phyloP scores from a whole-genome alignment of 106 monocot species.

The Alisma plantagoaquatica region DNA sequence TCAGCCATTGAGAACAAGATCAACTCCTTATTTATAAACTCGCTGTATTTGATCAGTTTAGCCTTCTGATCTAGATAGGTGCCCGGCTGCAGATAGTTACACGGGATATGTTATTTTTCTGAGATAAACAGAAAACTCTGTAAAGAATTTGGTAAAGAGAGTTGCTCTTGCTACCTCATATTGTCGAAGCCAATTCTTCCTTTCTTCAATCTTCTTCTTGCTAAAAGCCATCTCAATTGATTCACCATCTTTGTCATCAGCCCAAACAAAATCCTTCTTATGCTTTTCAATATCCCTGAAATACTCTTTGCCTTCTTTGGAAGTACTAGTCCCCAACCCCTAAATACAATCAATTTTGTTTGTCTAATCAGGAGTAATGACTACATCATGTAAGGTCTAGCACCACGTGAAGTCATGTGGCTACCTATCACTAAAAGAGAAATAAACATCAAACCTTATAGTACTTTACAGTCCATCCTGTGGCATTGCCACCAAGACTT shows the following conservation, averaged over 20 bases:
- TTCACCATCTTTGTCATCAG: conserved; percentile 69
- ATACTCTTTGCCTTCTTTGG: conserved; percentile 86
- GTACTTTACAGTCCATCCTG: conserved; percentile 79
- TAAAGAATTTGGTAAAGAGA: not conserved
- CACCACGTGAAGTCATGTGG: not conserved
- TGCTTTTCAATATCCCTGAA: conserved; percentile 57
- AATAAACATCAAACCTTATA: conserved; percentile 64
- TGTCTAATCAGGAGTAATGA: not conserved
- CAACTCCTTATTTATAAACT: conserved; percentile 94
- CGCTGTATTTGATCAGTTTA: conserved; percentile 78
- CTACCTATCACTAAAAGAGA: conserved; percentile 1
- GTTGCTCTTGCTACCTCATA: conserved; percentile 48
- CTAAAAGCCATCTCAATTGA: conserved; percentile 94
- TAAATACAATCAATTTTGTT: too few species aligned
- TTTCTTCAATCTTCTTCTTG: conserved; percentile 89
- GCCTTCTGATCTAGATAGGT: conserved; percentile 72
- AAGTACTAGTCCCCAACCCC: conserved; percentile 95
- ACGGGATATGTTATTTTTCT: not conserved
- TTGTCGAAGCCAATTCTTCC: conserved; percentile 91
- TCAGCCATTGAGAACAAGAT: conserved; percentile 88
- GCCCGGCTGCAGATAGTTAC: conserved; percentile 51
- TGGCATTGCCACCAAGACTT: conserved; percentile 61
- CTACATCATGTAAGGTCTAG: not conserved
- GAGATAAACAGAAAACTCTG: not conserved
- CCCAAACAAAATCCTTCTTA: conserved; percentile 84